These are phyloP conservation scores for Angomonas ambiguus DNA, from an alignment of 208 protist genomes.

Conservation along the genomic window DNA sequence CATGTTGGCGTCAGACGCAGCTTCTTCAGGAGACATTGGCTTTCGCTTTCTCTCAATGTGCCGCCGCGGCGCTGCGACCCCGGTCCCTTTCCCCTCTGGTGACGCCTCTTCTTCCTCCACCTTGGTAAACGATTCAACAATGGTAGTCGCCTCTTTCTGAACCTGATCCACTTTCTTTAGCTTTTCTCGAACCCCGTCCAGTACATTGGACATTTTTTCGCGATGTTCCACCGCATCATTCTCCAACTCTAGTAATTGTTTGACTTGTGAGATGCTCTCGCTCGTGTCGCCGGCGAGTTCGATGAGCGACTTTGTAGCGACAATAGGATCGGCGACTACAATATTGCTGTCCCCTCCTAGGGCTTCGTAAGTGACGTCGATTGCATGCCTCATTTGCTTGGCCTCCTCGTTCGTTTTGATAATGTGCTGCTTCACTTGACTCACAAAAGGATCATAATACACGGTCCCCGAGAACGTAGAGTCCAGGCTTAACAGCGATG, in stretches of 20 bases:
- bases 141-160: slow-evolving; percentile 12
- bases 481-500: background rate
- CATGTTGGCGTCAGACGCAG: slow-evolving; percentile 8
- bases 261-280: slow-evolving; percentile 9
- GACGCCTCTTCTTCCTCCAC: slow-evolving; percentile 3
- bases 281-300: slow-evolving; percentile 4
- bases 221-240: slow-evolving; percentile 2
- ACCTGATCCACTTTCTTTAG: slow-evolving; percentile 10
- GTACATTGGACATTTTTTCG: background rate
- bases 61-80: background rate
- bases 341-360: slow-evolving; percentile 3
- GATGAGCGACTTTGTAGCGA: slow-evolving; percentile 5
- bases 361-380: background rate
- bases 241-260: slow-evolving; percentile 6
- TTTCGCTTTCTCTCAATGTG: slow-evolving; percentile 1
- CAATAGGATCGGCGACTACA: background rate
- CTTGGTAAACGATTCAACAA: slow-evolving; percentile 7
- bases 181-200: slow-evolving; percentile 3
- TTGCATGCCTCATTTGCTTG: slow-evolving; percentile 3
- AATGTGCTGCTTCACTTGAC: slow-evolving; percentile 1
- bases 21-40: slow-evolving; percentile 2
- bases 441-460: slow-evolving; percentile 1
- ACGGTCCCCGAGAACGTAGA: background rate
- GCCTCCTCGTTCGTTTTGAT: slow-evolving; percentile 8
- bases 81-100: slow-evolving; percentile 4